phyloP scores from a whole-genome alignment of 140 eudicot species.

The Cichorium intybus region DNA sequence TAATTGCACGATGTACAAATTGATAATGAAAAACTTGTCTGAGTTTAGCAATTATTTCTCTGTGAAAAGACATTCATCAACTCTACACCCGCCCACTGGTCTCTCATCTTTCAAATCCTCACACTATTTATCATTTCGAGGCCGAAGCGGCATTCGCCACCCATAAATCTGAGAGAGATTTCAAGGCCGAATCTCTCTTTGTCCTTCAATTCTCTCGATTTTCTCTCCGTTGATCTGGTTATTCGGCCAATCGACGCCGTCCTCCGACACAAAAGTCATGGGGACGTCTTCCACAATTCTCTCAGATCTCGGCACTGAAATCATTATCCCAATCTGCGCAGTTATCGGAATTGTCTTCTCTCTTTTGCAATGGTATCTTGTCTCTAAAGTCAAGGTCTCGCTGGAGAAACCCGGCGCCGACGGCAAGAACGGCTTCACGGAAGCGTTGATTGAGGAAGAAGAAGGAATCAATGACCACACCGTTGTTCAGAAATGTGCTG shows the following conservation, averaged over 20 bases:
- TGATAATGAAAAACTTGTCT: not conserved
- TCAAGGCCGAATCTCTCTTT: slow-evolving; percentile 7
- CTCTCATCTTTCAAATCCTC: slow-evolving; percentile 38
- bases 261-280: slow-evolving; percentile 21
- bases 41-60: not conserved
- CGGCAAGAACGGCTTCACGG: slow-evolving; percentile 35
- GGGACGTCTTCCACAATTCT: slow-evolving; percentile 33
- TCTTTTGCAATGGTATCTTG: slow-evolving; percentile 40
- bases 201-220: not conserved
- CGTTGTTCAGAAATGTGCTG: slow-evolving; percentile 44
- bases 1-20: not conserved
- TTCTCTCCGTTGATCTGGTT: not conserved
- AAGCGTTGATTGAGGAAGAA: slow-evolving; percentile 46
- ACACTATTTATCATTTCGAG: slow-evolving; percentile 34
- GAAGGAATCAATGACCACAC: slow-evolving; percentile 50
- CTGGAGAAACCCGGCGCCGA: slow-evolving; percentile 23
- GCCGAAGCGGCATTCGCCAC: slow-evolving; percentile 25
- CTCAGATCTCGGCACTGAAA: slow-evolving; percentile 45
- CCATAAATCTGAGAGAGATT: slow-evolving; percentile 22
- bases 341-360: slow-evolving; percentile 40
- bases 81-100: slow-evolving; percentile 33
- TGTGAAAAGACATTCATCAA: slow-evolving; percentile 10
- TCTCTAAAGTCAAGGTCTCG: slow-evolving; percentile 38
- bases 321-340: slow-evolving; percentile 41
- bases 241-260: slow-evolving; percentile 7